Percentiles rank a stretch among this genome's conserved stretches.
Evolutionary conservation across 768 basidiomycete species (phyloP).

Genomic region (Trametes maxima): DNA sequence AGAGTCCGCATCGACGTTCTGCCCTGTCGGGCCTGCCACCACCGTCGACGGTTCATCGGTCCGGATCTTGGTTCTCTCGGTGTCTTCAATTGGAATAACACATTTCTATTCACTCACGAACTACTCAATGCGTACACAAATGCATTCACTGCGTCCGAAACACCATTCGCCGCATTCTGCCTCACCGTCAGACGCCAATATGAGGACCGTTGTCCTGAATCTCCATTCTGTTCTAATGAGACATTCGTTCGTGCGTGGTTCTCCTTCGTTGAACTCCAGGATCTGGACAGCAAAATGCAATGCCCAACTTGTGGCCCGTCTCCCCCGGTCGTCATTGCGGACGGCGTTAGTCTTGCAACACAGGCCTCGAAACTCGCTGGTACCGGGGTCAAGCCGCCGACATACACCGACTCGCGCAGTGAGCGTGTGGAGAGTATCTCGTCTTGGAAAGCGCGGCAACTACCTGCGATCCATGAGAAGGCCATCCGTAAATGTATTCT

Average conservation of each 20-base stretch:
- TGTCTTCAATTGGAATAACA: constrained; percentile 26
- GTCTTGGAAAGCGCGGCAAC: background rate
- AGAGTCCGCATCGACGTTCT: background rate
- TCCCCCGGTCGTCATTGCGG: constrained; percentile 20
- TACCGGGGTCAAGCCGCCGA: background rate
- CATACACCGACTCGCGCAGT: background rate
- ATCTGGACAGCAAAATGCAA: constrained; percentile 9
- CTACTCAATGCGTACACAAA: constrained; percentile 25
- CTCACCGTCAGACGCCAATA: constrained; percentile 12
- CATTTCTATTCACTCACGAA: constrained; percentile 24
- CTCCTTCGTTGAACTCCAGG: constrained; percentile 18
- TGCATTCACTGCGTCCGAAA: constrained; percentile 19
- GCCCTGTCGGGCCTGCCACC: constrained; percentile 1
- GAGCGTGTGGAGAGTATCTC: background rate
- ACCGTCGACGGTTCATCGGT: constrained; percentile 9
- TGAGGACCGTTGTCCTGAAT: background rate
- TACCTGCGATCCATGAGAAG: background rate
- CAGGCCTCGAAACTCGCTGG: constrained; percentile 6
- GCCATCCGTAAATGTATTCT: background rate
- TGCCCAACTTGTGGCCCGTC: constrained; percentile 20
- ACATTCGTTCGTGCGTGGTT: constrained; percentile 25
- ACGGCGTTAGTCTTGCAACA: constrained; percentile 18
- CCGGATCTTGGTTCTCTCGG: constrained; percentile 16
- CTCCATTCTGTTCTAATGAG: constrained; percentile 18
- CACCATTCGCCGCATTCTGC: constrained; percentile 25